Base-by-base conservation (phyloP, 225 moss, liverwort and hornwort genomes). In the Neckera pumila region DNA sequence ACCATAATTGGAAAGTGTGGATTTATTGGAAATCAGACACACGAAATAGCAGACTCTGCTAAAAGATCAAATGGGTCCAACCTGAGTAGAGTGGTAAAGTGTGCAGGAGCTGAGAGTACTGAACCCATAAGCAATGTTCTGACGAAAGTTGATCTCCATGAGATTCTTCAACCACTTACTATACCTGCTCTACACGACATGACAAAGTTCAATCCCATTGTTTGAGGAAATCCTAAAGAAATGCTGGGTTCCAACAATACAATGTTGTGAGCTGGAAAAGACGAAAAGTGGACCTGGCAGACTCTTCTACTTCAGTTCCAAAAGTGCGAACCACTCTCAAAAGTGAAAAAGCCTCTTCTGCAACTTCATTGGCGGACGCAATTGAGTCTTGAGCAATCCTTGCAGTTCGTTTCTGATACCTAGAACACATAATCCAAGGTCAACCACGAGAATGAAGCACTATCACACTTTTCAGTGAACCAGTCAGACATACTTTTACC, bases 41-140 rank as follows among this genome's bases (percentile, higher is more conserved):
- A 76, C 33, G n/a, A 87, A 83, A 80, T 63, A 83, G 85, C 75
- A 71, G 83, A 81, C 49, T 58, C 72, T 40, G 71, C 85, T 82
- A 49, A 84, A 70, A 76, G 33, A 81, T 83, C 26, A 84, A 84
- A 88, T 30, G 77, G 31, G 42, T 36, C 85, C 86, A 90, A 98
- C 98, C 96, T 99, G 99, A 87, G 99, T 94, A 79, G 89, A 76
- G 91, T 99, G 97, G 92, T 99, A 99, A 61, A 99, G 96, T 58
- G 97, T 97, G 83, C 97, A 97, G 49, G 99, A 97, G 92, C 94
- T 99, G 92, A 97, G 93, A 43, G 96, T 97, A 95, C 99, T 96
- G 89, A 99, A 96, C 57, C 94, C 97, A 82, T 99, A 96, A 59
- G 99, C 97, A 90, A 99, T 94, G 90, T 92, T 99, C 85, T 99